These are phyloP conservation scores for Schwanniomyces sp. DNA, from an alignment of 805 yeast genomes.

Conservation along the genomic window DNA sequence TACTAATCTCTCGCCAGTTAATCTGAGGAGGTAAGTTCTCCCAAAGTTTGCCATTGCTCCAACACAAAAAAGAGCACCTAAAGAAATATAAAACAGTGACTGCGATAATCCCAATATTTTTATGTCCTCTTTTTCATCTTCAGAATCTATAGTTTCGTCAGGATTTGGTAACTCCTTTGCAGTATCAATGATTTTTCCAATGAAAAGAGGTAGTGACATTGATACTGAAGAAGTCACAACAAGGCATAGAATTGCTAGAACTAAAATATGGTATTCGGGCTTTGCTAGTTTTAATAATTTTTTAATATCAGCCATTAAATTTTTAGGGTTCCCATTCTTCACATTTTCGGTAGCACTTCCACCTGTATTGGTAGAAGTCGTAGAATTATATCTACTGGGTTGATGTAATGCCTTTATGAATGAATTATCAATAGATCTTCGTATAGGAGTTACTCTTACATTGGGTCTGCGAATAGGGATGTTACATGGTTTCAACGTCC, in stretches of 20 bases:
- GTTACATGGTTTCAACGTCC: neutral
- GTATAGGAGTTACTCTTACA: neutral
- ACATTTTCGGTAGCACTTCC: no score
- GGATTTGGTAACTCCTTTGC: slow-evolving; percentile 11
- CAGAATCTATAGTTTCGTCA: neutral
- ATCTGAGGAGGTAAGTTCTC: slow-evolving; percentile 69
- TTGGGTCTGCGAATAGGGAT: neutral
- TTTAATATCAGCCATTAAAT: slow-evolving; percentile 14
- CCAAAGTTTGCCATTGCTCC: slow-evolving; percentile 84
- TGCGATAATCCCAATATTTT: slow-evolving; percentile 57
- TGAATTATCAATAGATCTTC: neutral
- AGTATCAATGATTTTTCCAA: slow-evolving; percentile 84
- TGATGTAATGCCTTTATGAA: neutral
- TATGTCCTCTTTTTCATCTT: neutral
- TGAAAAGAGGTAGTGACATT: slow-evolving; percentile 77
- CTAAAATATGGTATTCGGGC: slow-evolving; percentile 52
- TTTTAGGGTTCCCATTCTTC: neutral
- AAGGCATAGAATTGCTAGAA: slow-evolving; percentile 62
- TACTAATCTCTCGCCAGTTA: slow-evolving; percentile 84
- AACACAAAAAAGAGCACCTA: slow-evolving; percentile 61
- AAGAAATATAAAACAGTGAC: slow-evolving; percentile 59
- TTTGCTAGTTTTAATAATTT: slow-evolving; percentile 25
- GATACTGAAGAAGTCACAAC: slow-evolving; percentile 73
- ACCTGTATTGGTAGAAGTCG: neutral
- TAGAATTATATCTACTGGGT: neutral